Percentiles rank a stretch among this genome's conserved stretches.
These are phyloP conservation scores for Scheffersomyces insectosa DNA, from an alignment of 1,139 yeast species.

Conservation along the genomic window DNA sequence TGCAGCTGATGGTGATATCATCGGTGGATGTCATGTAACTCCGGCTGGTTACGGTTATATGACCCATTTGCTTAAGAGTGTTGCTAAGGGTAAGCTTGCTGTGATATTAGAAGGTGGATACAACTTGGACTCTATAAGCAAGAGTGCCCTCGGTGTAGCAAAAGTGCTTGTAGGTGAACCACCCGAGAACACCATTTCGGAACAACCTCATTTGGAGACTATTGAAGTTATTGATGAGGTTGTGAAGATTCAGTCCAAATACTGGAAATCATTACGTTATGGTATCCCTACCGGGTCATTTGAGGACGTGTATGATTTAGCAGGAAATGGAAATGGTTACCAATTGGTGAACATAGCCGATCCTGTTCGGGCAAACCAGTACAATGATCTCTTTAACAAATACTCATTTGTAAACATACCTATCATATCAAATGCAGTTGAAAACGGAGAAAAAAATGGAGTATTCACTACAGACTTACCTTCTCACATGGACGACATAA, in stretches of 20 bases:
- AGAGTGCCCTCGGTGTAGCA: slow-evolving; percentile 89
- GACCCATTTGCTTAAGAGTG: slow-evolving; percentile 86
- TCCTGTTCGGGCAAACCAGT: slow-evolving; percentile 73
- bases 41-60: slow-evolving; percentile 96
- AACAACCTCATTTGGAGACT: slow-evolving; percentile 72
- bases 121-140: slow-evolving; percentile 85
- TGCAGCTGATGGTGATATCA: slow-evolving; percentile 97
- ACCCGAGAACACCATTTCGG: slow-evolving; percentile 68
- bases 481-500: slow-evolving; percentile 61
- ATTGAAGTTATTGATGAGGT: slow-evolving; percentile 88
- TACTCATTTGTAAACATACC: slow-evolving; percentile 72
- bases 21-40: slow-evolving; percentile 96
- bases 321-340: slow-evolving; percentile 25
- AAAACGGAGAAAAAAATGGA: slow-evolving; percentile 23
- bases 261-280: slow-evolving; percentile 86
- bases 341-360: slow-evolving; percentile 57
- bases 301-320: slow-evolving; percentile 43
- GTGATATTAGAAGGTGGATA: slow-evolving; percentile 97
- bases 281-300: slow-evolving; percentile 48
- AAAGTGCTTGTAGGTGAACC: slow-evolving; percentile 93
- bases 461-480: slow-evolving; percentile 47
- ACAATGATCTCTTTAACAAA: slow-evolving; percentile 52
- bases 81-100: slow-evolving; percentile 86
- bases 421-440: slow-evolving; percentile 36
- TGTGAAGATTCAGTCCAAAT: slow-evolving; percentile 73